These are phyloP conservation scores for Pistacia integerrima DNA, from an alignment of 345 rosid genomes.

Conservation along the genomic window DNA sequence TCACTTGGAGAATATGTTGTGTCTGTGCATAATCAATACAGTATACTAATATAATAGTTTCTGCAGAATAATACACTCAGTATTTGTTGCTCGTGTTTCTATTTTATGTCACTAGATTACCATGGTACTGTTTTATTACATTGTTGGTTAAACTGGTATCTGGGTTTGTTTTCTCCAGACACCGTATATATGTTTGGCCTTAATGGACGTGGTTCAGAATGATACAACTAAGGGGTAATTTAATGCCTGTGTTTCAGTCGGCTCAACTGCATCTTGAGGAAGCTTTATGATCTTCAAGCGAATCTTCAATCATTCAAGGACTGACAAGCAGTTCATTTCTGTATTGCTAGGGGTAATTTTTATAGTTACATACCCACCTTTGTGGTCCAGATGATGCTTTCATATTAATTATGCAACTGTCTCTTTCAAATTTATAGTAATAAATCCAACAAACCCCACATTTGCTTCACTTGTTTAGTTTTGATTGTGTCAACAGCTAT, in stretches of 20 bases:
- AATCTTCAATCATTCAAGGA: background rate
- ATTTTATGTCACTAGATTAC: background rate
- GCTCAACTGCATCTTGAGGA: background rate
- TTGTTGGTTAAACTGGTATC: background rate
- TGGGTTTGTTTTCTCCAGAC: background rate
- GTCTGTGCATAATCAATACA: background rate
- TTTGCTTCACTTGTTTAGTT: background rate
- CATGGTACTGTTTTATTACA: background rate
- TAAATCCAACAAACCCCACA: background rate
- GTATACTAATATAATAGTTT: background rate
- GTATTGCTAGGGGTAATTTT: conserved; percentile 6
- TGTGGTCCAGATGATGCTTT: background rate
- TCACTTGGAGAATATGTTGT: background rate
- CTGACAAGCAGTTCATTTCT: background rate
- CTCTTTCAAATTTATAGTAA: background rate
- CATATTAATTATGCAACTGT: background rate
- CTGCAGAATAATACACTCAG: background rate
- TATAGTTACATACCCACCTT: background rate
- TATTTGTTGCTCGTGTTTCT: background rate
- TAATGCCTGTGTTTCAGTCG: background rate
- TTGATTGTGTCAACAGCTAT: background rate
- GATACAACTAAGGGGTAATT: background rate
- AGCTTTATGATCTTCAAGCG: background rate
- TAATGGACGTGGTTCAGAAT: background rate
- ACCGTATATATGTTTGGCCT: background rate